A percentile compares a stretch with the other conserved stretches of the same genome.
phyloP scores from a whole-genome alignment of 2,329 filamentous ascomycete genomes.

The Setomelanomma holmii region DNA sequence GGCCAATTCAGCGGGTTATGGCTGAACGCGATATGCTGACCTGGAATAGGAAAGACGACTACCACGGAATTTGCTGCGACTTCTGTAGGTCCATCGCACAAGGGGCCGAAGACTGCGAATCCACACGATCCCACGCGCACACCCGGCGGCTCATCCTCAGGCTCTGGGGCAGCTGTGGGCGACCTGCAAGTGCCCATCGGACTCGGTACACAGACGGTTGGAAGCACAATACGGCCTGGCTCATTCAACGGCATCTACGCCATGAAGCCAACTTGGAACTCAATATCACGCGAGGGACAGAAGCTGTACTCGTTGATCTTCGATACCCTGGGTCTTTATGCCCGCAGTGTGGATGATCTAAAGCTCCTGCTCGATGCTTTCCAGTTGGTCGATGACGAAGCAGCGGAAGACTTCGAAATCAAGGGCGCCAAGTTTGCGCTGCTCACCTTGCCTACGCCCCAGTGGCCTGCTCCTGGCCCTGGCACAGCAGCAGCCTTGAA shows the following conservation, averaged over 20 bases:
- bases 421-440: slow-evolving; percentile 62
- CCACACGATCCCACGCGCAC: slow-evolving; percentile 62
- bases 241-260: slow-evolving; percentile 71
- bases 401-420: slow-evolving; percentile 45
- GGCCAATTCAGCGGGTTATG: no score
- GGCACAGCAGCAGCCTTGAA: slow-evolving; percentile 47
- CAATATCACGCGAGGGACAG: slow-evolving; percentile 67
- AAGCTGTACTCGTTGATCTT: slow-evolving; percentile 65
- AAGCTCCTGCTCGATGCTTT: slow-evolving; percentile 64
- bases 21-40: no score
- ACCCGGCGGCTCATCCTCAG: slow-evolving; percentile 72
- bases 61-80: slow-evolving; percentile 71
- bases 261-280: slow-evolving; percentile 71
- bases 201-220: slow-evolving; percentile 71
- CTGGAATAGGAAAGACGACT: slow-evolving; percentile 54
- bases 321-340: slow-evolving; percentile 69
- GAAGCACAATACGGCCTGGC: slow-evolving; percentile 68
- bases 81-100: slow-evolving; percentile 51
- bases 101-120: slow-evolving; percentile 61
- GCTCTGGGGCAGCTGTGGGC: slow-evolving; percentile 70
- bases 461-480: slow-evolving; percentile 55
- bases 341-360: slow-evolving; percentile 65
- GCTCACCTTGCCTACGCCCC: slow-evolving; percentile 55
- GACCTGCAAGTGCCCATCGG: slow-evolving; percentile 68
- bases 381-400: slow-evolving; percentile 60